Evolutionary conservation across 1,284 basidiomycete species (phyloP).

Genomic region (Naganishia albida): DNA sequence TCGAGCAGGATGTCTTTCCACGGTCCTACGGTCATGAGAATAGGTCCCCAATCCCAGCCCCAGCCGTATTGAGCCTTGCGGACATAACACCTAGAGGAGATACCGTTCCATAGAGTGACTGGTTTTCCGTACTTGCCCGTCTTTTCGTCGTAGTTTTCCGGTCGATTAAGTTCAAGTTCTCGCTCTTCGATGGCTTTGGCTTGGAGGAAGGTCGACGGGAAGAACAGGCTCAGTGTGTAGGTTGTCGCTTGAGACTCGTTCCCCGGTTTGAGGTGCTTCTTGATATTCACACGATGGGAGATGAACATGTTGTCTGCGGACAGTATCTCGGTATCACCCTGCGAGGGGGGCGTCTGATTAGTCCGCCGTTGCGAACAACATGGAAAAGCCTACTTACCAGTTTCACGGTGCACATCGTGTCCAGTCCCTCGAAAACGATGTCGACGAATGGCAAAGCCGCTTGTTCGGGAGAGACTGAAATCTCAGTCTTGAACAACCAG

Average conservation of each 20-base stretch:
- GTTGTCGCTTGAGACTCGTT: not conserved
- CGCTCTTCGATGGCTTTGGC: conserved; percentile 55
- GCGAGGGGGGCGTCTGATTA: not conserved
- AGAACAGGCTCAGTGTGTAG: conserved; percentile 67
- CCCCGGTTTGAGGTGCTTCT: conserved; percentile 48
- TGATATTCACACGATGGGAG: conserved; percentile 64
- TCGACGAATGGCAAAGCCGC: conserved; percentile 62
- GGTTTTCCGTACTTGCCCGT: conserved; percentile 40
- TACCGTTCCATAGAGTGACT: conserved; percentile 76
- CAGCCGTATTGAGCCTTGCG: conserved; percentile 80
- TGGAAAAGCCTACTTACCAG: conserved; percentile 59
- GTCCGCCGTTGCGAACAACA: not conserved
- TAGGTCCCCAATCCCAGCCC: conserved; percentile 59
- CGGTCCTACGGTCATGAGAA: conserved; percentile 53
- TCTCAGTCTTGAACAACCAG: conserved; percentile 77
- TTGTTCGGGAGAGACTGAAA: conserved; percentile 61
- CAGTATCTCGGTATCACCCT: conserved; percentile 72
- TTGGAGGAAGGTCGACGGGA: conserved; percentile 72
- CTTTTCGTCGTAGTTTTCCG: conserved; percentile 27
- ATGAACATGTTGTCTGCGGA: conserved; percentile 78
- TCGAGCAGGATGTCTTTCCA: conserved; percentile 63
- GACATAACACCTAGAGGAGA: conserved; percentile 78
- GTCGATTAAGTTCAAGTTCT: conserved; percentile 35
- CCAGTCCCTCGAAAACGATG: conserved; percentile 81
- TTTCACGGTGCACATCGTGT: conserved; percentile 73